phyloP scores from a whole-genome alignment of 2,329 filamentous ascomycete genomes.

The Chalaropsis ovoidea region DNA sequence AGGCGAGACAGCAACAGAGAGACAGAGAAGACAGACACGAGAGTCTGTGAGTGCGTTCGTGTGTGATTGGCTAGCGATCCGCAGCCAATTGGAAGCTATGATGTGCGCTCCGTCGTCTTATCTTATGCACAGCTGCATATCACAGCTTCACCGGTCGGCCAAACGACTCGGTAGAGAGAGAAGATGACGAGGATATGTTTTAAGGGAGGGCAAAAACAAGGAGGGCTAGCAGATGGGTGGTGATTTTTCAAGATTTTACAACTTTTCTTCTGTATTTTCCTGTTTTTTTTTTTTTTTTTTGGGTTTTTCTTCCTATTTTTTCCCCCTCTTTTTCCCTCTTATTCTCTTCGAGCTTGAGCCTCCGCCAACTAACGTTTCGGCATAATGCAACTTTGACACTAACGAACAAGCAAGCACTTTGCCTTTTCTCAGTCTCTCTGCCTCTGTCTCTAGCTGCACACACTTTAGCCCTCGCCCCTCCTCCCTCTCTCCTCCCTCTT shows the following conservation, averaged over 20 bases:
- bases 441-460: not conserved
- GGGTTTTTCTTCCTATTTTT: not conserved
- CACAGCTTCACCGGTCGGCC: not conserved
- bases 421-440: not conserved
- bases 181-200: not conserved
- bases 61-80: not conserved
- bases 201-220: not conserved
- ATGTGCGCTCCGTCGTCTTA: not conserved
- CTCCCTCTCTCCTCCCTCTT: not conserved
- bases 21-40: not conserved
- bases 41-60: not conserved
- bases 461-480: slow-evolving; percentile 1
- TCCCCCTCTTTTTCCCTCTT: not conserved
- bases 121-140: not conserved
- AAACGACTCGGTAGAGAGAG: too few species aligned
- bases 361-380: not conserved
- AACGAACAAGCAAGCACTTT: not conserved
- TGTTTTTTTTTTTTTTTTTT: too few species aligned
- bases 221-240: not conserved
- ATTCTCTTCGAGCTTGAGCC: not conserved
- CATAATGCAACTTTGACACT: slow-evolving; percentile 14
- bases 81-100: not conserved
- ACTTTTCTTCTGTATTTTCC: too few species aligned
- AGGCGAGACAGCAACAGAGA: not conserved
- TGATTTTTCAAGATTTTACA: too few species aligned